Evolutionary conservation across 768 basidiomycete genomes (phyloP).

Genomic region (Mycena sanguinolenta): DNA sequence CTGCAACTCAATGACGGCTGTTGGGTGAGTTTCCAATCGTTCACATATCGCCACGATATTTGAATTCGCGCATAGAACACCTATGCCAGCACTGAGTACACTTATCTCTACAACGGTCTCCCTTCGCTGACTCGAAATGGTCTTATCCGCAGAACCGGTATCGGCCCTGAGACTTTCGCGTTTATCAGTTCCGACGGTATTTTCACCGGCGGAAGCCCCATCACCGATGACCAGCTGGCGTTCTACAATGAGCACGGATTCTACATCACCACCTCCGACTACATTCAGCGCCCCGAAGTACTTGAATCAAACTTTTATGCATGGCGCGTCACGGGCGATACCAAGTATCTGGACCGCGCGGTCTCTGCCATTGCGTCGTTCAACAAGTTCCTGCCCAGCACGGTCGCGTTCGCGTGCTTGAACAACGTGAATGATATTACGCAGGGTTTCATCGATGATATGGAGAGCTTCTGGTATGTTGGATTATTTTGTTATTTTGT

Average conservation of each 20-base stretch:
- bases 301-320: slow-evolving; percentile 88
- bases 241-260: slow-evolving; percentile 77
- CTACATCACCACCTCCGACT: slow-evolving; percentile 68
- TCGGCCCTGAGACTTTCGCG: slow-evolving; percentile 80
- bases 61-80: too few relatives aligned
- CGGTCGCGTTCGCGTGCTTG: slow-evolving; percentile 68
- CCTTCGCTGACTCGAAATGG: too few relatives aligned
- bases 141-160: slow-evolving; percentile 69
- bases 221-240: slow-evolving; percentile 52
- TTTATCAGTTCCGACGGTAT: slow-evolving; percentile 74
- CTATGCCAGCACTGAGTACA: slow-evolving; percentile 77
- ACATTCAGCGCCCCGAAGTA: slow-evolving; percentile 81
- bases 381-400: slow-evolving; percentile 60
- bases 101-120: neutral
- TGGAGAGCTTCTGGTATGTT: slow-evolving; percentile 61
- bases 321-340: slow-evolving; percentile 79
- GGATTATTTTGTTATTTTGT: too few relatives aligned
- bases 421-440: slow-evolving; percentile 64
- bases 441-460: slow-evolving; percentile 65
- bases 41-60: too few relatives aligned
- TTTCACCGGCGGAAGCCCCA: slow-evolving; percentile 64
- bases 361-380: slow-evolving; percentile 70
- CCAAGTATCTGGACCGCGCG: slow-evolving; percentile 77
- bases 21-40: too few relatives aligned
- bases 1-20: slow-evolving; percentile 52